Percentiles rank a stretch among this genome's conserved stretches.
Evolutionary conservation across 345 rosid species (phyloP).

Genomic region (Gossypium australe): DNA sequence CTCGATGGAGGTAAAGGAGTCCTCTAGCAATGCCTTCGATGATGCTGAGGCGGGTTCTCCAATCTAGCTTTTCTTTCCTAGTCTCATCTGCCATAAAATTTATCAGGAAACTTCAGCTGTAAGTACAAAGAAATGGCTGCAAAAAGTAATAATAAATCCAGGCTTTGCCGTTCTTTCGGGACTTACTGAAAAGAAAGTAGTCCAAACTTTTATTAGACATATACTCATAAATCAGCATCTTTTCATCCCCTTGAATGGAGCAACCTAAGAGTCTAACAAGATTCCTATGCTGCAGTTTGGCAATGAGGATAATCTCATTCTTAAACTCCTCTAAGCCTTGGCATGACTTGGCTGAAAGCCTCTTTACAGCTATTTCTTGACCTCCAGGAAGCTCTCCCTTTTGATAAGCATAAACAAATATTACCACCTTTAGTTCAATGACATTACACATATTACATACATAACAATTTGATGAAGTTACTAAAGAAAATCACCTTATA

Average conservation of each 20-base stretch:
- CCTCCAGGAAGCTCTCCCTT: constrained; percentile 62
- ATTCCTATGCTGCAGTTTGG: constrained; percentile 61
- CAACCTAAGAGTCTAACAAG: constrained; percentile 67
- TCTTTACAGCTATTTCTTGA: constrained; percentile 61
- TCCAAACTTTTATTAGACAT: constrained; percentile 75
- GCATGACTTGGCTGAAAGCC: constrained; percentile 46
- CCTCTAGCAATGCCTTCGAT: constrained; percentile 79
- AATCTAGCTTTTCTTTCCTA: constrained; percentile 36
- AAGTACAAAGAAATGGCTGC: not conserved
- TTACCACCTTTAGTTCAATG: not conserved
- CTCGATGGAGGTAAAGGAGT: constrained; percentile 64
- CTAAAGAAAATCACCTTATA: constrained; percentile 44
- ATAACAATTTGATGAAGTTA: not conserved
- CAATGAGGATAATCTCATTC: constrained; percentile 52
- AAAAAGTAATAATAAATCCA: not conserved
- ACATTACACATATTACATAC: not conserved
- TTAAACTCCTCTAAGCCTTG: constrained; percentile 63
- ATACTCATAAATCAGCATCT: constrained; percentile 56
- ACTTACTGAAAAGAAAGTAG: constrained; percentile 48
- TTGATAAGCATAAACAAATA: not conserved
- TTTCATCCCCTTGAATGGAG: constrained; percentile 60
- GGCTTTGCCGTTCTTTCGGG: not conserved
- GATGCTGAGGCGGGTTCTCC: constrained; percentile 48
- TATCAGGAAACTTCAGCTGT: not conserved
- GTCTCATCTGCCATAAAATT: constrained; percentile 34